A percentile compares a stretch with the other conserved stretches of the same genome.
Evolutionary conservation across 306 rosid species (phyloP).

Genomic region (Adenanthera pavonina): DNA sequence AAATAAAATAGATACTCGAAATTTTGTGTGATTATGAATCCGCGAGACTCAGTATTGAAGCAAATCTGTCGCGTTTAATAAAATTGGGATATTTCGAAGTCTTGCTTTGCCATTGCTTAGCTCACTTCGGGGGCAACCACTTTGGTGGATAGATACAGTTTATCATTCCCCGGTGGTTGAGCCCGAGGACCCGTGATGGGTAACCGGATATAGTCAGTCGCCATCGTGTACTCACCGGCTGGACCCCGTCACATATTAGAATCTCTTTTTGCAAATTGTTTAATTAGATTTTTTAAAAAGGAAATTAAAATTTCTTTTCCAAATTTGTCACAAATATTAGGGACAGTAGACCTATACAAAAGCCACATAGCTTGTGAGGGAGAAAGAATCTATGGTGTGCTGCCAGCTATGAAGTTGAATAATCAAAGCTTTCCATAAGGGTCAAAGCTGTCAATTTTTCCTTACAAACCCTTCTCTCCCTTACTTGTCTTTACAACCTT

Average conservation of each 20-base stretch:
- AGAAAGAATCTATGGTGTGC: conserved; percentile 52
- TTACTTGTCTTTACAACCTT: not conserved
- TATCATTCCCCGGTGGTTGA: conserved; percentile 50
- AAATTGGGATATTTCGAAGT: not conserved
- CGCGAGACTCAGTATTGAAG: not conserved
- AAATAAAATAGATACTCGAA: not conserved
- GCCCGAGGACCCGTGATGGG: conserved; percentile 60
- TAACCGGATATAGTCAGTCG: conserved; percentile 51
- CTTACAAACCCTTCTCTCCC: conserved; percentile 21
- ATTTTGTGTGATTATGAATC: not conserved
- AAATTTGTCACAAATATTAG: conserved; percentile 22
- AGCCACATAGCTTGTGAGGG: conserved; percentile 34
- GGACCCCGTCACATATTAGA: conserved; percentile 20
- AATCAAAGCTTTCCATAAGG: conserved; percentile 54
- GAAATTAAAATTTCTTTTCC: not conserved
- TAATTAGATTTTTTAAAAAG: too few species aligned
- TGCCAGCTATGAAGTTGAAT: conserved; percentile 81
- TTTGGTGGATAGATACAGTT: conserved; percentile 12
- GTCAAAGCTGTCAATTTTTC: conserved; percentile 63
- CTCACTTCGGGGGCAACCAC: conserved; percentile 27
- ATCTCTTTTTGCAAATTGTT: not conserved
- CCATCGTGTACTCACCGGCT: conserved; percentile 39
- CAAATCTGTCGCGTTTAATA: not conserved
- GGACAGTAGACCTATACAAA: conserved; percentile 39
- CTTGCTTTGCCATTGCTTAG: not conserved